Base-by-base conservation (phyloP, 2,329 filamentous ascomycete species). In the Tolypocladium album region DNA sequence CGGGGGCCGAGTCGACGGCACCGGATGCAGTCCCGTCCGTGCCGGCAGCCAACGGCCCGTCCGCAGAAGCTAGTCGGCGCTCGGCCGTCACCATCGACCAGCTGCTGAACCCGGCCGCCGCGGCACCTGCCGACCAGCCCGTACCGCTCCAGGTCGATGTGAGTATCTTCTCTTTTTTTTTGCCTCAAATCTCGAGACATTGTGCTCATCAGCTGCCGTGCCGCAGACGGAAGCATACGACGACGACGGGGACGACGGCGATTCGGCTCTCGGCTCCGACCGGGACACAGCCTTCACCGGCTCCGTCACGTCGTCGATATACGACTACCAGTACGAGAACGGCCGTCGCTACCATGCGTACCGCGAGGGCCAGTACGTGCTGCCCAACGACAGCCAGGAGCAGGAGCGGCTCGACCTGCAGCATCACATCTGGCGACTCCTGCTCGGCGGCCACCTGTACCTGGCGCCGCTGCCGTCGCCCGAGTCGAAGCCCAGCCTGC, bases 331-430 rank as follows among this genome's bases (percentile, higher is more conserved):
- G 39, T 78, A 76, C 63, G 76, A 80, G 60, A 75, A 80, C 57
- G 79, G 79, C 3, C 73, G 79, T 0, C 70, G 78, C 4, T 82
- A 82, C 57, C 77, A 80, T 62, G 74, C 72, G 53, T 79, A 76
- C 64, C 73, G 75, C 40, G 74, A 78, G 36, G 80, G 79, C 11
- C 66, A 73, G 20, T 76, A 77, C 58, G 64, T 72, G 56, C 63
- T 73, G 17, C 80, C 81, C 57, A 83, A 82, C 67, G 81, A 83
- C 67, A 77, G 79, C 63, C 69, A 74, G 61, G 82, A 85, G 67
- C 73, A 82, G 57, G 79, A 82, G 64, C 78, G 82, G 15, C 72
- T 83, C 20, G 80, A 85, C 62, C 70, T 81, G 63, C 78, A 81
- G 64, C 81, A 84, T 68, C 76, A 82, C 64, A 76, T 84, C 65